phyloP scores from a whole-genome alignment of 2,329 filamentous ascomycete species.

The Pseudogymnoascus sp. region DNA sequence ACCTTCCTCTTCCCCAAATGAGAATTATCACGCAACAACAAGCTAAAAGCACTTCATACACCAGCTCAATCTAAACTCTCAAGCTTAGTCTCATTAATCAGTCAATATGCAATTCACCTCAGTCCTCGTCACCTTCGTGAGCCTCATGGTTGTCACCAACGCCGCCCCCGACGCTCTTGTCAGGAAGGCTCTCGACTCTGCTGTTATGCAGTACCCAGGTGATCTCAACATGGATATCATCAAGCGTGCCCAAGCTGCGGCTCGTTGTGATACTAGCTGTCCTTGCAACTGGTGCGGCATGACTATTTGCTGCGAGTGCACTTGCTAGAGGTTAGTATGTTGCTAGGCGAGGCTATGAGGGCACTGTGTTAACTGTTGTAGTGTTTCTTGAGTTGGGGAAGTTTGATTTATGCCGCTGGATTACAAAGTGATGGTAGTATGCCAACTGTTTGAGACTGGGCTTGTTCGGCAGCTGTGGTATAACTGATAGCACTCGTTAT shows the following conservation, averaged over 20 bases:
- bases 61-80: neutral
- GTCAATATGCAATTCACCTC: neutral
- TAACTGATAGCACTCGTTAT: neutral
- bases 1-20: neutral
- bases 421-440: neutral
- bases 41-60: neutral
- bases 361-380: neutral
- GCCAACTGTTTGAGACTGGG: neutral
- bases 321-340: neutral
- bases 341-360: neutral
- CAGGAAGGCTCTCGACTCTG: neutral
- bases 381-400: neutral
- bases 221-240: neutral
- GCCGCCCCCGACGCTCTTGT: neutral
- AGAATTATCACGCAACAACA: neutral
- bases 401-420: neutral
- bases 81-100: neutral
- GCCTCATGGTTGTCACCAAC: neutral
- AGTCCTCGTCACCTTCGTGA: neutral
- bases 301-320: neutral
- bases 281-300: constrained; percentile 1
- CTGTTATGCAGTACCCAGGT: neutral
- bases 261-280: neutral
- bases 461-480: neutral
- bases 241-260: neutral